Base-by-base conservation (phyloP, 2,329 filamentous ascomycete species). In the Cladosporium sp. region DNA sequence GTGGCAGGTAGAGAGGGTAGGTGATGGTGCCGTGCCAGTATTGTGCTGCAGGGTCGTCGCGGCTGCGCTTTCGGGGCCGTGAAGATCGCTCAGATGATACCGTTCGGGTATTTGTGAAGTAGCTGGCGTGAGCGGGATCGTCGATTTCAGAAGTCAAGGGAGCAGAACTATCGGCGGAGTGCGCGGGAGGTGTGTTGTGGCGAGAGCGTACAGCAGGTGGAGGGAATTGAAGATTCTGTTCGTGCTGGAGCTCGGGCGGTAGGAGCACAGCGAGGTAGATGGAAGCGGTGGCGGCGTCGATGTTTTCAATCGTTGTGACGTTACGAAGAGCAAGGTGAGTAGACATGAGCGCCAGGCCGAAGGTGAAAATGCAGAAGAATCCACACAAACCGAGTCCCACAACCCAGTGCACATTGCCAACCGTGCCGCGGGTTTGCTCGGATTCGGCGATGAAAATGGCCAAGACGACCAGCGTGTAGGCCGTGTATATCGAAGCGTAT, bases 281-380 rank as follows among this genome's bases (percentile, higher is more conserved):
- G 4, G 82, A 79, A 53, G 79, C 82, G 15, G 71, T 76, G 54
- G 74, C 78, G 50, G 75, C 74, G 56, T 75, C 78, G 20, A 95
- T 73, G 51, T 84, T 80, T 64, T 98, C 93, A 52, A 98, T 84
- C 15, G 89, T 94, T 1, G 91, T 95, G 40, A 83, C 76, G 62
- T 96, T 96, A 47, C 78, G 71, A 40, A 85, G 69, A 33, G 85
- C 78, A 60, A 89, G 84, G 55, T 85, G 80, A 33, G 85, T 64
- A 3, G 87, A 87, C 40, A 84, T 91, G 33, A 78, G 62, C 2
- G 84, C 78, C 90, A 97, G 95, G 48, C 83, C 81, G 18, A 78
- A 74, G 0, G 85, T 77, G 67, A 97, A 97, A n/a, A 95, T 67
- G 33, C 81, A 80, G 61, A 96, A 95, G 51, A 95, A 75, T 11